Percentiles rank a stretch among this genome's conserved stretches.
These are phyloP conservation scores for Cinchona pubescens DNA, from an alignment of 257 asterid species.

Conservation along the genomic window DNA sequence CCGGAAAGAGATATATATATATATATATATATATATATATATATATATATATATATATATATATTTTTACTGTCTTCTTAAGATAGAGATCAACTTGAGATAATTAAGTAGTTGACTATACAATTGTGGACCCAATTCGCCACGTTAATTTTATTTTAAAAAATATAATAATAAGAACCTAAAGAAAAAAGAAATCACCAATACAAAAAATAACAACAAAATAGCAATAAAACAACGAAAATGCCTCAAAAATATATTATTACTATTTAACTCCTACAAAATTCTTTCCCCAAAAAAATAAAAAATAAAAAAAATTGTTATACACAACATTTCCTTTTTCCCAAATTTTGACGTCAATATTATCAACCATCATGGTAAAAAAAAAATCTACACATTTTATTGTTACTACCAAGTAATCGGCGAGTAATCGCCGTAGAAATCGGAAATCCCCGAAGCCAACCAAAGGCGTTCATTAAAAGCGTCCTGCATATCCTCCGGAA, in stretches of 20 bases:
- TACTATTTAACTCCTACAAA: background rate
- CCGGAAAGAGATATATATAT: too few relatives aligned
- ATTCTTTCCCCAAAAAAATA: background rate
- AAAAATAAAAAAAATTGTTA: too few relatives aligned
- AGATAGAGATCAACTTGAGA: too few relatives aligned
- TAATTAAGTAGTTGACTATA: too few relatives aligned
- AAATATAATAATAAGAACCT: too few relatives aligned
- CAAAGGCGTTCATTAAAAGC: constrained; percentile 75
- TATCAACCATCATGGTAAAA: background rate
- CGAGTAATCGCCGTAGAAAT: constrained; percentile 70
- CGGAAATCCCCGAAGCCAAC: constrained; percentile 84
- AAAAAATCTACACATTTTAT: background rate
- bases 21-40: too few relatives aligned
- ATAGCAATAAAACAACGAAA: background rate
- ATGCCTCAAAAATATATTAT: background rate
- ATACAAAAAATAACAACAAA: background rate
- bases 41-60: too few relatives aligned
- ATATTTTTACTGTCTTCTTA: too few relatives aligned
- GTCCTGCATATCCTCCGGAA: constrained; percentile 91
- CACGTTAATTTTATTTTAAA: too few relatives aligned
- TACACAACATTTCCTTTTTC: background rate
- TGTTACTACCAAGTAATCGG: constrained; percentile 60
- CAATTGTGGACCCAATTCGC: too few relatives aligned
- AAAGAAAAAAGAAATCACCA: background rate
- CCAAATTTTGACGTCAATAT: background rate